Percentiles rank a stretch among this genome's conserved stretches.
phyloP scores from a whole-genome alignment of 768 basidiomycete species.

The Lactifluus piperatus region DNA sequence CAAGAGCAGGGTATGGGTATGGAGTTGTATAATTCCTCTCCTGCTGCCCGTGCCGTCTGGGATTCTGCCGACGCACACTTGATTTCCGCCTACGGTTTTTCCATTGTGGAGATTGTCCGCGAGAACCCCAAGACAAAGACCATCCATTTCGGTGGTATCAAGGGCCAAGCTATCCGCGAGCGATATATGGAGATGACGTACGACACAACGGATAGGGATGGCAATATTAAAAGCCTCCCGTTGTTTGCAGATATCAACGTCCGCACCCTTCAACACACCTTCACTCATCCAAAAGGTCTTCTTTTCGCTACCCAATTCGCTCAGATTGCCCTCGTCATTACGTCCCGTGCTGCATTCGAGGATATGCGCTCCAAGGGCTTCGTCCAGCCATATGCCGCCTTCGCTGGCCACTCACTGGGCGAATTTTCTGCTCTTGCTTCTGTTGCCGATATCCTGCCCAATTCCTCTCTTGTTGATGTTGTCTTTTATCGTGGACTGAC shows the following conservation, averaged over 20 bases:
- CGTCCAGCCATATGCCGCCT: constrained; percentile 85
- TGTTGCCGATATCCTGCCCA: constrained; percentile 92
- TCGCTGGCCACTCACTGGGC: constrained; percentile 96
- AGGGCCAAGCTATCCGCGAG: constrained; percentile 41
- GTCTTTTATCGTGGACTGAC: constrained; percentile 99
- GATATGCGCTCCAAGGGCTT: constrained; percentile 97
- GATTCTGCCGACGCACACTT: constrained; percentile 92
- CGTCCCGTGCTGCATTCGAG: too few relatives aligned
- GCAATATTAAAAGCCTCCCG: constrained; percentile 90
- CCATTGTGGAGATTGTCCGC: constrained; percentile 97
- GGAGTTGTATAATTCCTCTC: constrained; percentile 90
- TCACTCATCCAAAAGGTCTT: constrained; percentile 90
- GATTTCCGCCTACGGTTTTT: constrained; percentile 93
- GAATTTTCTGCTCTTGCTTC: constrained; percentile 98
- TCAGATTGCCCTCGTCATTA: constrained; percentile 96
- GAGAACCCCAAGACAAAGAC: constrained; percentile 98
- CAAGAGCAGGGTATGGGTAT: constrained; percentile 99
- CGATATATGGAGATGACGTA: constrained; percentile 99
- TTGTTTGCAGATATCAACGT: constrained; percentile 93
- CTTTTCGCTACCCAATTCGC: constrained; percentile 98
- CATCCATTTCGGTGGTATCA: too few relatives aligned
- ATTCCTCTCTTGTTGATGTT: constrained; percentile 92
- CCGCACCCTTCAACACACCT: constrained; percentile 95
- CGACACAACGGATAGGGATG: constrained; percentile 94
- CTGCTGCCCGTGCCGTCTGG: constrained; percentile 95